phyloP scores from a whole-genome alignment of 768 basidiomycete species.

The Amanita jacksonii region DNA sequence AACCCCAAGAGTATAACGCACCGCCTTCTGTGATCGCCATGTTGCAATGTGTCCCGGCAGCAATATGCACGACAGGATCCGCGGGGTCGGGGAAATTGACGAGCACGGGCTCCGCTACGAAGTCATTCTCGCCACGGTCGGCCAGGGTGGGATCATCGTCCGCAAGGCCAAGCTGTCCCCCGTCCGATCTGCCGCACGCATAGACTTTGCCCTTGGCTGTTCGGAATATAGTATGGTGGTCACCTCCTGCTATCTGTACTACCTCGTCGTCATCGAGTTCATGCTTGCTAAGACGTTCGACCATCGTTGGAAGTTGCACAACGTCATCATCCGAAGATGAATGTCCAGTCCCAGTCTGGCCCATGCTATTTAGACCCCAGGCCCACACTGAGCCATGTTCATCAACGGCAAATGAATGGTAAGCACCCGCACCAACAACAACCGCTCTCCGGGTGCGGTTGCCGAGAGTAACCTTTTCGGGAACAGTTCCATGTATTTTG shows the following conservation, averaged over 20 bases:
- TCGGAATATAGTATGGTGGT: constrained; percentile 87
- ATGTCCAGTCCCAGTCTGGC: constrained; percentile 62
- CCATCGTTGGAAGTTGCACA: constrained; percentile 53
- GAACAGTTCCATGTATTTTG: constrained; percentile 82
- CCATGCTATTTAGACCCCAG: constrained; percentile 95
- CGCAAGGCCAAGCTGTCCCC: constrained; percentile 71
- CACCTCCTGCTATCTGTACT: constrained; percentile 71
- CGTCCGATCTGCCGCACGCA: constrained; percentile 78
- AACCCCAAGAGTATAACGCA: constrained; percentile 69
- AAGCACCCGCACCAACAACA: constrained; percentile 69
- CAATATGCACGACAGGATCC: constrained; percentile 58
- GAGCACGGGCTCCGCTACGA: constrained; percentile 54
- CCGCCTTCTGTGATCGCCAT: constrained; percentile 60
- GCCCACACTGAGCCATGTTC: constrained; percentile 78
- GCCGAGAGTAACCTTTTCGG: constrained; percentile 78
- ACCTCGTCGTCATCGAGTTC: constrained; percentile 53
- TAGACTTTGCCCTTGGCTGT: constrained; percentile 77
- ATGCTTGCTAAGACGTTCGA: constrained; percentile 52
- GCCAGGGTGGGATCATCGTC: constrained; percentile 63
- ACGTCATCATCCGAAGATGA: constrained; percentile 35
- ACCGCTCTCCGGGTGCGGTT: constrained; percentile 48
- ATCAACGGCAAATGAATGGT: constrained; percentile 88
- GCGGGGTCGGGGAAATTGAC: constrained; percentile 53
- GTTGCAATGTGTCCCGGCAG: constrained; percentile 65
- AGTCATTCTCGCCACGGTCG: constrained; percentile 44